Evolutionary conservation across 331 rosid species (phyloP), one percentile per base, ranked within the genome.

Genomic region (Arachis monticola): DNA sequence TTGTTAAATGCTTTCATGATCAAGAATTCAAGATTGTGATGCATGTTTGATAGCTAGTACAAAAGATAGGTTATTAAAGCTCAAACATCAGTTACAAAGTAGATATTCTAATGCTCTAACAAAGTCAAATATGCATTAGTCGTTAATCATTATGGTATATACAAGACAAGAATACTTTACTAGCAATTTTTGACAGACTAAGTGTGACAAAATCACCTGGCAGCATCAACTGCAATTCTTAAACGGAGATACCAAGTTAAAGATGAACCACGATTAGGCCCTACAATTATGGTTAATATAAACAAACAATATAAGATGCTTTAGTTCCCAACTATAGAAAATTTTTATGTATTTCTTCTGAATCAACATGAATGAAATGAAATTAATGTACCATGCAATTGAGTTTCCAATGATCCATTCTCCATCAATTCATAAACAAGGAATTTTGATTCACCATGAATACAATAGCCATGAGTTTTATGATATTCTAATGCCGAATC

Each of bases 351-450:
- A 4, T 35, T 63, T 51, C 64, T 22, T 14, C 30, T 27, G 30
- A 27, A 27, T 27, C 30, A 27, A 27, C 62, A 40, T 69, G 31
- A 62, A 70, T 17, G 70, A 7, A 59, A 70, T 22, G 81, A 69
- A 63, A 61, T 57, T 35, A 17, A 12, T 52, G 40, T 82, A 89
- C 97, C 98, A 51, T 85, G 93, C 62, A 93, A 70, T 56, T 91
- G 98, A 74, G 92, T 75, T 76, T 90, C 89, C 72, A 91, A 78
- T 48, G 97, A 91, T 45, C 88, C 96, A 68, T 85, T 88, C 64
- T 82, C 93, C 95, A 89, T 82, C 86, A 88, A 82, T 74, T 93
- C 98, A 77, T 88, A 91, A 27, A 93, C 87, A 74, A 93, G 92
- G 70, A 91, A 88, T 88, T 91, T 87, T 10, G 96, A 84, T 70